Conservation (phyloP, 768 basidiomycete genomes). For the Ramaria sp. region DNA sequence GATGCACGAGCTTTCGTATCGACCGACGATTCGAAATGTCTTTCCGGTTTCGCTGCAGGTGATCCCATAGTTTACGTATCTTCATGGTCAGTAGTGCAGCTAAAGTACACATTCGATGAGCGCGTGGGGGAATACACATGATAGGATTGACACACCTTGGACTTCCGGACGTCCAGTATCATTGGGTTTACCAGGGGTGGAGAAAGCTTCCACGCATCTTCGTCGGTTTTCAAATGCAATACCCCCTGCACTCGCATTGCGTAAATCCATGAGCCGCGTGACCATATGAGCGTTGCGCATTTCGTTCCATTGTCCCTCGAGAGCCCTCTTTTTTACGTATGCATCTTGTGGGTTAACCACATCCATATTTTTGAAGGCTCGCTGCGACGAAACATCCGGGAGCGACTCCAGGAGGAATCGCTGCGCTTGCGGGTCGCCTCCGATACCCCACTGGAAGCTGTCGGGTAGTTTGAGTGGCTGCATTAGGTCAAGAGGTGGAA, state of each 20-base stretch:
- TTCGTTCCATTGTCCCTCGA: conserved; percentile 24
- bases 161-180: conserved; percentile 84
- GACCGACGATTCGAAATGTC: conserved; percentile 71
- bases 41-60: conserved; percentile 54
- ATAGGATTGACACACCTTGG: conserved; percentile 53
- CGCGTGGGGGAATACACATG: neutral
- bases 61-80: conserved; percentile 75
- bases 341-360: conserved; percentile 10
- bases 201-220: conserved; percentile 73
- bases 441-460: conserved; percentile 58
- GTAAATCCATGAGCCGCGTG: conserved; percentile 65
- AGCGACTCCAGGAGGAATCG: conserved; percentile 55
- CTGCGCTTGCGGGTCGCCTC: conserved; percentile 35
- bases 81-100: conserved; percentile 80
- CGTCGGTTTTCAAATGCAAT: conserved; percentile 80
- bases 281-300: conserved; percentile 42
- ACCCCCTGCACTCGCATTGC: conserved; percentile 82
- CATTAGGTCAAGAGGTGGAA: conserved; percentile 4
- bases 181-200: conserved; percentile 48
- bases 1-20: conserved; percentile 69
- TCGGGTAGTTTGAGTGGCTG: conserved; percentile 35
- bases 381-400: conserved; percentile 40
- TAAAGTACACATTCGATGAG: conserved; percentile 20
- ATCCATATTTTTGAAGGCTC: conserved; percentile 11
- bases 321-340: neutral